Evolutionary conservation across 1,284 basidiomycete genomes (phyloP), one percentile per base, ranked within the genome.

Genomic region (Ganoderma sinense): DNA sequence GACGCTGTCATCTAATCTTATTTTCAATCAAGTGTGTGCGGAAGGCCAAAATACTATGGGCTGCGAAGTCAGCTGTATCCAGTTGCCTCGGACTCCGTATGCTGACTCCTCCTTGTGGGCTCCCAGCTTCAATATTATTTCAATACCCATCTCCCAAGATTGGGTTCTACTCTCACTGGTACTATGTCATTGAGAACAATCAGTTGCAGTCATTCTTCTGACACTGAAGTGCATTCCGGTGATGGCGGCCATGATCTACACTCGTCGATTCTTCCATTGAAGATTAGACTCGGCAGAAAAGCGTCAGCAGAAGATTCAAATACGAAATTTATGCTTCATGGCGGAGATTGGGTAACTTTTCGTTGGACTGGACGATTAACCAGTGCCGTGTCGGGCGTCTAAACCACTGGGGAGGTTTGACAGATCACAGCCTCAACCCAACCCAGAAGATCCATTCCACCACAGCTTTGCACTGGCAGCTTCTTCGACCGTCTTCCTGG

Each of bases 1-100:
- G 62, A 63, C 62, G 29, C 33, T 51, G 43, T 63, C 45, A 20
- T 11, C 16, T 53, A 56, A 56, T 56, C 26, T 33, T 56, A 56
- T 56, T 56, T 31, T 4, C 53, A 56, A 56, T 56, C 29, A 29
- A 56, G 18, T 56, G 53, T 29, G 29, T 33, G 53, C 53, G 11
- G 16, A 56, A 56, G 14, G 48, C 11, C 26, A 51, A 48, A 6
- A 20, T 1, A 8, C 6, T 1, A n/a, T n/a, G 20, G 20, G 45
- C 20, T 48, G 45, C 16, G 16, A 14, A 18, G 14, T 0, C 41
- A 6, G 41, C 16, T 5, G 18, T 45, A 45, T 45, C 43, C 43
- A 20, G 43, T 1, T 20, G 7, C 16, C 43, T 45, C 18, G 43
- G 36, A 36, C 7, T 36, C 6, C 36, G 36, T 36, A 36, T 36